Base-by-base conservation (phyloP, 179 eudicot genomes). In the Pouteria campechiana region DNA sequence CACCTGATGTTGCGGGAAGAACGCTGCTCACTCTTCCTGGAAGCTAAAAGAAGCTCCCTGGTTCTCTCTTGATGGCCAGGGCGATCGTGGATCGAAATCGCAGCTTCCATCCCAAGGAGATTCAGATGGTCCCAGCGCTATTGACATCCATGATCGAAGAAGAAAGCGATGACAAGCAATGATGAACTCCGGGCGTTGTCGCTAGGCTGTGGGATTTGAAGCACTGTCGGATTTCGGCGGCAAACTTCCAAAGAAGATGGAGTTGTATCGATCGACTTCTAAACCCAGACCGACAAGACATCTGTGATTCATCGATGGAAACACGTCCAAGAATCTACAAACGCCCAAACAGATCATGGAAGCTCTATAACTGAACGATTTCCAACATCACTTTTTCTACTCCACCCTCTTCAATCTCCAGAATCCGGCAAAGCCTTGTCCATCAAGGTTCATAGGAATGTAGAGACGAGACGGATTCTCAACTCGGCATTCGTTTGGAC, bases 131-230 rank as follows among this genome's bases (percentile, higher is more conserved):
- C 25, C 45, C 72, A 7, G 38, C 55, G 3, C n/a, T 33, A n/a
- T n/a, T n/a, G n/a, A n/a, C n/a, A n/a, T 22, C 36, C 35, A 2
- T 32, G 54, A 11, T 20, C 22, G 13, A 49, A 42, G 50, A 20
- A 0, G 67, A 24, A 2, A 73, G 58, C 1, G 76, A 68, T 2
- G 75, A 67, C 18, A 27, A 57, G 25, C 71, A 70, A 33, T 68
- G 74, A 6, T 66, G 81, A 7, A 82, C 88, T 0, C 79, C 99
- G 3, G 87, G 96, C 19, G 93, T 92, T 36, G 71, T 92, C 18
- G 99, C 96, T 6, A 65, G 92, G 34, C 79, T 92, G 80, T 92
- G 99, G 97, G 97, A 12, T 76, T 89, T 2, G 95, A 78, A 20
- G 69, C 63, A 12, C 48, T 75, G 28, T 50, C 66, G 2, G 36